Base-by-base conservation (phyloP, 306 rosid genomes). In the Cucurbita maxima region DNA sequence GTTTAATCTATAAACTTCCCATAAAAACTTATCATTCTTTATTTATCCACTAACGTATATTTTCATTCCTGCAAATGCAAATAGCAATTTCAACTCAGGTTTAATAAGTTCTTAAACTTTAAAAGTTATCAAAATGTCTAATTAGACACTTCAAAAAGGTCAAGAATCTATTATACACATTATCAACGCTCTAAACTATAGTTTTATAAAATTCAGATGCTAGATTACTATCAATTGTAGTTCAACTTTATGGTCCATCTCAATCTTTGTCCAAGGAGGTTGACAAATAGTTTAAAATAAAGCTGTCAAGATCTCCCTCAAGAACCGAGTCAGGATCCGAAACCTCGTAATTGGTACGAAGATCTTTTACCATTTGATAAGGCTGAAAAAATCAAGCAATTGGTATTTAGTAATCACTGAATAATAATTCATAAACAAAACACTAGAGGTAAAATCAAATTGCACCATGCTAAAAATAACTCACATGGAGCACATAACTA, bases 281-380 rank as follows among this genome's bases (percentile, higher is more conserved):
- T 57, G 99, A 91, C 71, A 91, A 83, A 82, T 94, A 91, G 83
- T 88, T 89, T 77, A 91, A 55, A 72, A 94, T 89, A 82, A 94
- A 94, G 79, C 92, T 85, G 30, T 94, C 96, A 52, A 91, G 78
- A 71, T 94, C 99, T 76, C 95, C 97, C 79, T 84, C 96, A 34
- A 94, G 95, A 55, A 94, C 95, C 72, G 96, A 87, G 83, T 88
- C 97, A 3, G 99, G 87, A 77, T 91, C 96, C 0, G 95, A 91
- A 76, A 94, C 97, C 86, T 94, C 99, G 25, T 90, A 89, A 75
- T 84, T 85, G 34, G 99, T 89, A 58, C 99, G 89, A 59, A 94
- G 96, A 83, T 94, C 99, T 81, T 91, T 94, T 74, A 91, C 99
- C 99, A 94, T 89, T 3, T 82, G 95, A 80, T 94, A 94, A 54